Conservation (phyloP, 176 grass and related monocot genomes). For the Musa acuminata region DNA sequence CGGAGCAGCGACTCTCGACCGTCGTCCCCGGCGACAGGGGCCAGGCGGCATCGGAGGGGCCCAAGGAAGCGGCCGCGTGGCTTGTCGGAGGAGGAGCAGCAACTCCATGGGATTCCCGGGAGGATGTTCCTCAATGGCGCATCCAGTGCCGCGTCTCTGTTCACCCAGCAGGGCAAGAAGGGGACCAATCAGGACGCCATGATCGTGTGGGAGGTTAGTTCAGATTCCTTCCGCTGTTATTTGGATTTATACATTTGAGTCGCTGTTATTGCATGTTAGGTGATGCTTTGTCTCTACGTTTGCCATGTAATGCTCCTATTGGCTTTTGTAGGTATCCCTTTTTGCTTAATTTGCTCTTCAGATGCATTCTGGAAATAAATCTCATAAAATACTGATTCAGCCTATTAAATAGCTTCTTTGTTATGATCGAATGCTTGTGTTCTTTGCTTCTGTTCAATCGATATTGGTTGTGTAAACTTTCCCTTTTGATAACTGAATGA, state of each 20-base stretch:
- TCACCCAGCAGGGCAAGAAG: constrained; percentile 17
- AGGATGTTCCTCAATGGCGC: constrained; percentile 13
- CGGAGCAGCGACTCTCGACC: constrained; percentile 16
- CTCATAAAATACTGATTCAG: not conserved
- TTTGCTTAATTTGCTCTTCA: not conserved
- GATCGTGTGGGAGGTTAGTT: constrained; percentile 18
- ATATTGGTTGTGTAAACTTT: not conserved
- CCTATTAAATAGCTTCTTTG: no score
- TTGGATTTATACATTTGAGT: not conserved
- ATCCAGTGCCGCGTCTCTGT: constrained; percentile 7
- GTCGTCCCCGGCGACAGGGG: constrained; percentile 11
- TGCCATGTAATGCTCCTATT: not conserved
- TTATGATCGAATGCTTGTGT: no score
- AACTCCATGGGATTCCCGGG: not conserved
- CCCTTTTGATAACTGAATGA: not conserved
- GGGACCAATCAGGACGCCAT: constrained; percentile 24
- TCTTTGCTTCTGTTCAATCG: not conserved
- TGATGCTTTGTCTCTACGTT: not conserved
- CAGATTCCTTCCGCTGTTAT: not conserved
- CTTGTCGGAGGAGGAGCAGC: not conserved
- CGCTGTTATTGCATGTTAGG: not conserved
- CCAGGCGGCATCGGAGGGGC: not conserved
- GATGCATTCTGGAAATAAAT: not conserved
- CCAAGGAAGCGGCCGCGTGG: not conserved
- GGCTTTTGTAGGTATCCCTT: not conserved